These are phyloP conservation scores for Aspergillus sp. DNA, from an alignment of 2,329 filamentous ascomycete species.

Conservation along the genomic window DNA sequence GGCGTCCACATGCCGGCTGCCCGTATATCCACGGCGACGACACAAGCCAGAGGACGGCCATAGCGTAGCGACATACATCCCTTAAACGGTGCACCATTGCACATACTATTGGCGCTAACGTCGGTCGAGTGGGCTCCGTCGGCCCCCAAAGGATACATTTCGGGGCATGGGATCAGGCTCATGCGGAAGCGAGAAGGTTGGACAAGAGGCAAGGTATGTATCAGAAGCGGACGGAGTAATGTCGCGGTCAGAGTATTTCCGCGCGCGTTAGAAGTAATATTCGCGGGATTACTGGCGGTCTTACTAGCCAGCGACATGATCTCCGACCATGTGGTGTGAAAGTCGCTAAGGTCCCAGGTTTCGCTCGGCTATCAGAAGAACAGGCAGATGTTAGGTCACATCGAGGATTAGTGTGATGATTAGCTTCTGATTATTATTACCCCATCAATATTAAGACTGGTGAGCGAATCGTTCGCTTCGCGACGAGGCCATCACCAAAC, in stretches of 20 bases:
- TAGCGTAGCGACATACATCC: slow-evolving; percentile 5
- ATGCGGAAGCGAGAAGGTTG: no score
- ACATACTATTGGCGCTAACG: not conserved
- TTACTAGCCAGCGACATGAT: no score
- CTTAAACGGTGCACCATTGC: not conserved
- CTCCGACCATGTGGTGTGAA: no score
- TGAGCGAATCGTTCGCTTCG: not conserved
- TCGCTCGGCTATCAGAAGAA: no score
- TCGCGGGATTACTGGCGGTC: no score
- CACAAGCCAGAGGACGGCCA: slow-evolving; percentile 1
- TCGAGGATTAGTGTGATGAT: no score
- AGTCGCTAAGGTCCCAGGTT: no score
- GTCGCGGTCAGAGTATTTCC: no score
- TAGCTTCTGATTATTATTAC: slow-evolving; percentile 1
- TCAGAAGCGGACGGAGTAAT: no score
- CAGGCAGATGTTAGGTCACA: no score
- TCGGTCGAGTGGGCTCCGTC: not conserved
- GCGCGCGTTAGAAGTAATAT: no score
- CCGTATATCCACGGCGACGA: not conserved
- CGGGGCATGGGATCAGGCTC: not conserved
- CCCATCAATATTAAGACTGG: slow-evolving; percentile 2
- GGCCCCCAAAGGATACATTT: not conserved
- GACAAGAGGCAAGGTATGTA: no score
- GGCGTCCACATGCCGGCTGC: not conserved
- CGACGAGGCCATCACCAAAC: slow-evolving; percentile 3